Evolutionary conservation across 306 rosid genomes (phyloP).

Genomic region (Carpinus viminea): DNA sequence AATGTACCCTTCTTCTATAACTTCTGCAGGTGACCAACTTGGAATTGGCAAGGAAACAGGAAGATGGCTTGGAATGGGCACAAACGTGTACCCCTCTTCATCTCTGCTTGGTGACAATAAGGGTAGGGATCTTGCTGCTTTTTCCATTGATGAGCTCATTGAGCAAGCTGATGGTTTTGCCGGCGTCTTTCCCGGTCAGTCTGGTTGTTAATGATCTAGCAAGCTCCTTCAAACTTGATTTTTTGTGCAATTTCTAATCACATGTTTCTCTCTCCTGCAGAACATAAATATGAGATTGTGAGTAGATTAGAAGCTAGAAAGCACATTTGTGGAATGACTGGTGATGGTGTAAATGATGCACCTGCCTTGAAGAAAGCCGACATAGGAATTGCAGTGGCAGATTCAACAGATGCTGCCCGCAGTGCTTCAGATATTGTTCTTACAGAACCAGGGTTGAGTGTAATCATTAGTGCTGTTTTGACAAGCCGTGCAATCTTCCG

Average conservation of each 20-base stretch:
- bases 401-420: slow-evolving; percentile 70
- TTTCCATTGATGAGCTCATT: slow-evolving; percentile 70
- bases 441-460: too few species aligned
- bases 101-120: slow-evolving; percentile 60
- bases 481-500: too few species aligned
- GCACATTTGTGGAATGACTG: slow-evolving; percentile 84
- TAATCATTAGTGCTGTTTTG: too few species aligned
- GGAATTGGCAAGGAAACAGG: slow-evolving; percentile 82
- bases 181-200: slow-evolving; percentile 78
- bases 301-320: slow-evolving; percentile 65
- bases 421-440: not conserved
- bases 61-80: slow-evolving; percentile 81
- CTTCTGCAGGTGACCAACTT: slow-evolving; percentile 67
- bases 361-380: slow-evolving; percentile 82
- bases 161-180: slow-evolving; percentile 85
- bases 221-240: not conserved
- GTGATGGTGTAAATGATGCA: slow-evolving; percentile 84
- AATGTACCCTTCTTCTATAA: not conserved
- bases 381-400: slow-evolving; percentile 80
- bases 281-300: slow-evolving; percentile 80
- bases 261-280: slow-evolving; percentile 25
- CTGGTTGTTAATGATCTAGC: not conserved
- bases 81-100: slow-evolving; percentile 80
- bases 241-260: slow-evolving; percentile 10
- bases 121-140: slow-evolving; percentile 35